Percentiles rank a stretch among this genome's conserved stretches.
phyloP scores from a whole-genome alignment of 345 rosid genomes.

The Salix udensis region DNA sequence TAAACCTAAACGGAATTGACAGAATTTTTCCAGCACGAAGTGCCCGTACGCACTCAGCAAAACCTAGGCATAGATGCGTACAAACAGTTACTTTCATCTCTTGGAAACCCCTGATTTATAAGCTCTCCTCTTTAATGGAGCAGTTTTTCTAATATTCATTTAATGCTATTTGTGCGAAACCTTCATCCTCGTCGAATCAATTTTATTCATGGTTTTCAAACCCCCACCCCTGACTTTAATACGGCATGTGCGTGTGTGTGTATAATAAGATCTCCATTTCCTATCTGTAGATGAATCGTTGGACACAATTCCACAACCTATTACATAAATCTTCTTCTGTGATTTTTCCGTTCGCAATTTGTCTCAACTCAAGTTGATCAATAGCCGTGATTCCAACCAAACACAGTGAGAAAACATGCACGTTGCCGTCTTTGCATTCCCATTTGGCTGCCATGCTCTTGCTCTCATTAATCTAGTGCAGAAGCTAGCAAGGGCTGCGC shows the following conservation, averaged over 20 bases:
- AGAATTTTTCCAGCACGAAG: no score
- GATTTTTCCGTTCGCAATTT: not conserved
- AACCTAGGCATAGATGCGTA: not conserved
- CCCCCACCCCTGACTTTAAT: not conserved
- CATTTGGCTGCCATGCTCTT: conserved; percentile 50
- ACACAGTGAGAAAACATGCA: conserved; percentile 16
- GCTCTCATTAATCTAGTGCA: conserved; percentile 42
- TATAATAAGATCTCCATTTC: not conserved
- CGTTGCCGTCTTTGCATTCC: conserved; percentile 57
- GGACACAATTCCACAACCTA: no score
- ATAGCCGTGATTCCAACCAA: not conserved
- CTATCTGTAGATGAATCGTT: not conserved
- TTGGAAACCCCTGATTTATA: not conserved
- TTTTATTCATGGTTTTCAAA: not conserved
- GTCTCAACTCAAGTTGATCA: not conserved
- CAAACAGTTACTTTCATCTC: not conserved
- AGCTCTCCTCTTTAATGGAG: not conserved
- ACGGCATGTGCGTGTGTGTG: not conserved
- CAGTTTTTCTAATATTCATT: not conserved
- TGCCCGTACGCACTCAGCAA: no score
- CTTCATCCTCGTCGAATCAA: not conserved
- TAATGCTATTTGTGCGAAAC: no score
- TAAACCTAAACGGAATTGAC: no score
- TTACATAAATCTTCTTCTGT: not conserved
- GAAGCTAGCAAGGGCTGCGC: conserved; percentile 42